Base-by-base conservation (phyloP, 805 yeast species). In the Ogataea degrootiae region DNA sequence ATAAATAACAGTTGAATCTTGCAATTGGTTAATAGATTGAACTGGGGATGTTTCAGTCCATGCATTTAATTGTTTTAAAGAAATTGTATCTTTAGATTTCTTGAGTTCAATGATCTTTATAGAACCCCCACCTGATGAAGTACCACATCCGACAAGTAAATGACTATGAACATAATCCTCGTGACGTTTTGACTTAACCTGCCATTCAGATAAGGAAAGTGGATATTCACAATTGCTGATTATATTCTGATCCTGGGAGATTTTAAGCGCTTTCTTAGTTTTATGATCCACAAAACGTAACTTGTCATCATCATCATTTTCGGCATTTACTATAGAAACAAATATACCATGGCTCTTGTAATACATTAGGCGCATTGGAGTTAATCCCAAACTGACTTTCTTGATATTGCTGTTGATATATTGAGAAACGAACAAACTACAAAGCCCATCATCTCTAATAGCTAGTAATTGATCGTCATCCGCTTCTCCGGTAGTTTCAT, bases 361-460 rank as follows among this genome's bases (percentile, higher is more conserved):
- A 42, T 63, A 66, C 23, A 56, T 49, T 31, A 69, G 3, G 38
- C 58, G 59, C 46, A 60, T 50, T 2, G 69, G 65, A 0, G 65
- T 52, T 21, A 42, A 43, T 0, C 61, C 63, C 5, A 68, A 46
- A 17, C 50, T 52, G 3, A 65, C 43, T 8, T 57, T 58, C 22
- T 58, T 63, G 3, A 62, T 29, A 17, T 56, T 53, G 19, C 65
- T 52, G 15, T 42, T 49, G 1, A 44, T 8, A 11, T 39, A 5
- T 1, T 48, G 46, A 0, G 62, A 50, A 5, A 65, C 45, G 16
- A 49, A 50, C 0, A 63, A 26, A 2, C 60, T 49, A 39, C 62
- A 58, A 15, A 69, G 56, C 0, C 72, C 72, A 49, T 67, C 71
- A 35, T 63, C 69, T 16, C 72, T 53, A 7, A 68, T 38, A 2